Evolutionary conservation across 2,329 filamentous ascomycete species (phyloP), one percentile per base, ranked within the genome.

Genomic region (Westerdykella sp.): DNA sequence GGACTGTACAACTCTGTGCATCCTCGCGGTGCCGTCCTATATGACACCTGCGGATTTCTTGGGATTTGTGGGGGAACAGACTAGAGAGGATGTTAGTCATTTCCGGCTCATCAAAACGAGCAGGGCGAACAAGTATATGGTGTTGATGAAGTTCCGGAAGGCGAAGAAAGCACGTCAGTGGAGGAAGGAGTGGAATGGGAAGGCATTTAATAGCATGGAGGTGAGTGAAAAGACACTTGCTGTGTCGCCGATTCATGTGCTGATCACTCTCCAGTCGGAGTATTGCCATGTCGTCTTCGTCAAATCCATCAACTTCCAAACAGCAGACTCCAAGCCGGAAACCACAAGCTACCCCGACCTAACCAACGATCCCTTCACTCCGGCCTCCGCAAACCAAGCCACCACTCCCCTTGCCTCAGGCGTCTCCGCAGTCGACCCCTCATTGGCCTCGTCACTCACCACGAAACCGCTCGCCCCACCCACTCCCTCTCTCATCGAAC

Each of bases 261-360:
- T 55, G 43, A 60, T 32, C 25, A 30, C 22, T 14, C 40, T 52
- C 32, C 55, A 87, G 85, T 86, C 90, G 32, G 89, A 97, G 69
- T 88, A 89, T 39, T 97, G 91, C 64, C 90, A 95, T 69, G 88
- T 95, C 36, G 87, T 95, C 5, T 95, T 95, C 64, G 85, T 98
- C 66, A 93, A 88, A 64, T 89, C 85, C 2, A 93, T 97, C 54
- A 87, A 86, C 31, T 89, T 96, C 53, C 80, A 89, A 60, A 81
- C 78, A 12, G 79, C 84, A 14, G 70, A 61, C 35, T 53, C 63
- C 10, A 63, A 71, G 63, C 51, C 59, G 60, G 54, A 63, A 46
- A 67, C 69, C 6, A 69, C 69, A 1, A 78, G 72, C 50, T 79
- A 83, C 56, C 80, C 81, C 6, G 75, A 80, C 55, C 75, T 79